Evolutionary conservation across 139 green algal species (phyloP).

Genomic region (Chlamydomonas applanata): DNA sequence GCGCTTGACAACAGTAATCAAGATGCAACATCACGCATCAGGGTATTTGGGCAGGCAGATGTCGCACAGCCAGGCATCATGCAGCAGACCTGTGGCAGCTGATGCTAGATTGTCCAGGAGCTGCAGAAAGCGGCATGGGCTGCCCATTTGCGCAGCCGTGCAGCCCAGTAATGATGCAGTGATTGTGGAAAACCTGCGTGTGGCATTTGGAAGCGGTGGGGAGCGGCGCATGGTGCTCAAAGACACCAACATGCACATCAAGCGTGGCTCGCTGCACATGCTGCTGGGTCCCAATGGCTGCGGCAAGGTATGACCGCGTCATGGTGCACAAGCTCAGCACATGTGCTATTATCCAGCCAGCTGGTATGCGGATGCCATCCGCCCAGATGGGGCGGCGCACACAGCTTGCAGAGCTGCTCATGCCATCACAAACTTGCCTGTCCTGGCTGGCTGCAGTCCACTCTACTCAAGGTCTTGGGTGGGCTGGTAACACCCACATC

Average conservation of each 20-base stretch:
- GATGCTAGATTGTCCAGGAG: too few relatives aligned
- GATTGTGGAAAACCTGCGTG: conserved; percentile 7
- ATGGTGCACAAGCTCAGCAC: not conserved
- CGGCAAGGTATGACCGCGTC: conserved; percentile 32
- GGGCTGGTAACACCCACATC: conserved; percentile 66
- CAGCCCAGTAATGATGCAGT: conserved; percentile 2
- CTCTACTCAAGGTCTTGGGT: conserved; percentile 79
- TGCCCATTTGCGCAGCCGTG: too few relatives aligned
- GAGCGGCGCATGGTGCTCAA: conserved; percentile 28
- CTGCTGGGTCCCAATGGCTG: conserved; percentile 91
- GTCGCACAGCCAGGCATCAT: too few relatives aligned
- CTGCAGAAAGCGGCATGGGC: too few relatives aligned
- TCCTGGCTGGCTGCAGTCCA: conserved; percentile 49
- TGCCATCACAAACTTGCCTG: too few relatives aligned
- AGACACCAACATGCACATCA: conserved; percentile 42
- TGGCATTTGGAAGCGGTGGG: conserved; percentile 24
- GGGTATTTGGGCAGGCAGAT: too few relatives aligned
- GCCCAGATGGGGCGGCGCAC: not conserved
- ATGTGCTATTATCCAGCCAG: not conserved
- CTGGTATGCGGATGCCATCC: not conserved
- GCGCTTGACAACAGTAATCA: too few relatives aligned
- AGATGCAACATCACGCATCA: too few relatives aligned
- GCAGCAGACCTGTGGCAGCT: too few relatives aligned
- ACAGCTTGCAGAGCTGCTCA: not conserved
- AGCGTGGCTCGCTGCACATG: conserved; percentile 84